phyloP scores from a whole-genome alignment of 75 land plant species.

The Pinus tabuliformis region DNA sequence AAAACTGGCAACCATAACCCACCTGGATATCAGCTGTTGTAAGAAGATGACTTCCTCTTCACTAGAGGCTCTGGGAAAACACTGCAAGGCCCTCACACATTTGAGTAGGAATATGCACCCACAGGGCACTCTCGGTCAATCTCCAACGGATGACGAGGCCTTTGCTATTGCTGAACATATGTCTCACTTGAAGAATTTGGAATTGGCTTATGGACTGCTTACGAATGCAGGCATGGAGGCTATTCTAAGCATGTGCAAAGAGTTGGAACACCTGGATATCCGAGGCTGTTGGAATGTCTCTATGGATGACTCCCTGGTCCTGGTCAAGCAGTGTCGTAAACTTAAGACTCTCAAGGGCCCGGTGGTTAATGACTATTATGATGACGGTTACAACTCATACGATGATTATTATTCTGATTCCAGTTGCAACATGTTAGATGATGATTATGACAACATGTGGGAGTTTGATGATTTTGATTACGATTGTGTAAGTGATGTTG shows the following conservation, averaged over 20 bases:
- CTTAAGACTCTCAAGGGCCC: conserved; percentile 52
- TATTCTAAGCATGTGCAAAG: conserved; percentile 44
- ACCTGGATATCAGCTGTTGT: conserved; percentile 70
- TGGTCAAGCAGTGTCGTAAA: conserved; percentile 15
- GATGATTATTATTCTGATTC: conserved; percentile 43
- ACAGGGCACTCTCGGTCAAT: conserved; percentile 25
- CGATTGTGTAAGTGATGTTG: conserved; percentile 21
- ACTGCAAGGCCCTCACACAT: conserved; percentile 47
- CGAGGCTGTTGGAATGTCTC: conserved; percentile 78
- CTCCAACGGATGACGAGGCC: conserved; percentile 70
- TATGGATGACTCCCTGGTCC: conserved; percentile 37
- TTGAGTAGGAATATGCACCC: conserved; percentile 66
- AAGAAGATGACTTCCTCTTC: conserved; percentile 45
- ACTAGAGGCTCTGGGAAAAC: conserved; percentile 59
- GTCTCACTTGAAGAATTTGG: conserved; percentile 74
- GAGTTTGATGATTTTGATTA: conserved; percentile 19
- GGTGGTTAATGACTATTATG: conserved; percentile 30
- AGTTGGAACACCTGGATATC: conserved; percentile 69
- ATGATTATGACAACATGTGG: neutral
- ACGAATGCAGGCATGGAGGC: conserved; percentile 40
- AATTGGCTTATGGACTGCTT: conserved; percentile 63
- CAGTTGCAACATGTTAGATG: conserved; percentile 33
- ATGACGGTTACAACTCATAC: conserved; percentile 43
- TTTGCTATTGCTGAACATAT: conserved; percentile 67
- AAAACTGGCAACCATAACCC: conserved; percentile 44